These are phyloP conservation scores for Sporothrix phasma DNA, from an alignment of 2,329 filamentous ascomycete genomes.

Conservation along the genomic window DNA sequence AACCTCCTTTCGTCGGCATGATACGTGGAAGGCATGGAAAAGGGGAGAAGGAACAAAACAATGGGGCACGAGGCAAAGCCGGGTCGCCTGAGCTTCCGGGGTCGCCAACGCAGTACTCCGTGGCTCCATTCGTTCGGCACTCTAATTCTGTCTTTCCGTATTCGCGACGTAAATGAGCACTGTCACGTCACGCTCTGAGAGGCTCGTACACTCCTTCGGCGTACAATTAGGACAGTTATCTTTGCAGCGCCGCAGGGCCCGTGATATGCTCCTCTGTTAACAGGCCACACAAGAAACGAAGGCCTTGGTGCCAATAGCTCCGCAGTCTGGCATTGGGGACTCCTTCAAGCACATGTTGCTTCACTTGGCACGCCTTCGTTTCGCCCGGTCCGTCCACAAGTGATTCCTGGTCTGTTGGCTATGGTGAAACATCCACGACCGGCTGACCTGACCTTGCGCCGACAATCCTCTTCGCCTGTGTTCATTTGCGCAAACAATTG, in stretches of 20 bases:
- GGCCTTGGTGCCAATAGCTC: not conserved
- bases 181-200: not conserved
- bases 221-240: not conserved
- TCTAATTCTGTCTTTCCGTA: not conserved
- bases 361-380: not conserved
- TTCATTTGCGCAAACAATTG: not conserved
- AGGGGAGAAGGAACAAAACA: not conserved
- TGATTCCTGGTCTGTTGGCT: not conserved
- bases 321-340: not conserved
- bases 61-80: not conserved
- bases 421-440: conserved; percentile 1
- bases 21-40: not conserved
- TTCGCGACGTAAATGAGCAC: not conserved
- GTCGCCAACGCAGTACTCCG: not conserved
- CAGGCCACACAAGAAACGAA: not conserved
- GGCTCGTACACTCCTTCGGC: not conserved
- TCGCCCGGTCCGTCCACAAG: not conserved
- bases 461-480: not conserved
- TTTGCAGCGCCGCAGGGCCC: not conserved
- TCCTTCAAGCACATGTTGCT: not conserved
- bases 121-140: too few species aligned
- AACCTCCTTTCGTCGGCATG: not conserved
- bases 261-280: not conserved
- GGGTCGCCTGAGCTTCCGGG: not conserved
- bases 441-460: not conserved